Percentiles rank a stretch among this genome's conserved stretches.
Evolutionary conservation across 1,139 yeast species (phyloP).

Genomic region (Candida mesenterica): DNA sequence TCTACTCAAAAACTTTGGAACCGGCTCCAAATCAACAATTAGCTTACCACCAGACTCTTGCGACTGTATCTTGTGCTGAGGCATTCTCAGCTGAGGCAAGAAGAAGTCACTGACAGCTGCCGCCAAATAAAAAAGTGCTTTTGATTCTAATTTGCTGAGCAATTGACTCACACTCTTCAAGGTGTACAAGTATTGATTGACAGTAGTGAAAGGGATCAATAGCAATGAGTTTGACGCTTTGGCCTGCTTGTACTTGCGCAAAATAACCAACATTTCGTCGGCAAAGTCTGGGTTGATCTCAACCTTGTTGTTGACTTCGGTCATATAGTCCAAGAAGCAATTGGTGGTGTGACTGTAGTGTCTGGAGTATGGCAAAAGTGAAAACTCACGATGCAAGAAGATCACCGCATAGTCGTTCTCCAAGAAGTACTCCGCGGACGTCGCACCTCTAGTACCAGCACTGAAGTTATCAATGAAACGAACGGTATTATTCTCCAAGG

Average conservation of each 20-base stretch:
- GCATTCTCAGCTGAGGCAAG: constrained; percentile 78
- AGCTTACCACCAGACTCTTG: constrained; percentile 70
- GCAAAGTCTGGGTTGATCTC: constrained; percentile 63
- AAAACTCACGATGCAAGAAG: constrained; percentile 87
- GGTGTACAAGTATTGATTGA: constrained; percentile 88
- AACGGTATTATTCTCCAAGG: constrained; percentile 93
- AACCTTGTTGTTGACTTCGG: constrained; percentile 50
- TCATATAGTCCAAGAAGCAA: constrained; percentile 82
- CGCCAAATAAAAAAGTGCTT: constrained; percentile 80
- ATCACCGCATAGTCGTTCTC: constrained; percentile 88
- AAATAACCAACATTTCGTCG: constrained; percentile 60
- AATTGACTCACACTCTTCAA: constrained; percentile 64
- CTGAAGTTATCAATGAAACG: constrained; percentile 94
- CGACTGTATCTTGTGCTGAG: constrained; percentile 93
- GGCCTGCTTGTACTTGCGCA: constrained; percentile 63
- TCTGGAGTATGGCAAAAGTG: constrained; percentile 86
- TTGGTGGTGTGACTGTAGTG: constrained; percentile 84
- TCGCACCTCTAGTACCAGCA: constrained; percentile 97
- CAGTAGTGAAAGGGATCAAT: constrained; percentile 87
- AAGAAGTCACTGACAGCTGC: constrained; percentile 98
- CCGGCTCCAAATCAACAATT: constrained; percentile 86
- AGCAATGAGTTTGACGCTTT: constrained; percentile 59
- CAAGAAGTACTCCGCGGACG: constrained; percentile 88
- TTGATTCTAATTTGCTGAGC: constrained; percentile 50
- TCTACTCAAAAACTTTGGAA: constrained; percentile 87